phyloP scores from a whole-genome alignment of 2,329 filamentous ascomycete genomes.

The Ustilaginoidea virens region DNA sequence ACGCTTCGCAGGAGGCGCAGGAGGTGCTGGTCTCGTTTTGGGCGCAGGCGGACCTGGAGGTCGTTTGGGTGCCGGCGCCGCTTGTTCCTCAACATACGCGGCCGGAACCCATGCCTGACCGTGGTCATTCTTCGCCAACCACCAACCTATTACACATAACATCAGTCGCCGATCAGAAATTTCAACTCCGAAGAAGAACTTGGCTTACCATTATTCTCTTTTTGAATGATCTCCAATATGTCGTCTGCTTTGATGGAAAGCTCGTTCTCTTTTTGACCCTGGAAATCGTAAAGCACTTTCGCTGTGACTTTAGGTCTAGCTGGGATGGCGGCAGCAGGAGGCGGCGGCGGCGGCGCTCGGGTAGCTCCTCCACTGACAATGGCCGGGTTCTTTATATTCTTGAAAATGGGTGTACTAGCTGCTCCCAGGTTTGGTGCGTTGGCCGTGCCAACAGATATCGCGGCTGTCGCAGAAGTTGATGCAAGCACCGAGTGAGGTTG shows the following conservation, averaged over 20 bases:
- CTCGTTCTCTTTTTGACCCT: slow-evolving; percentile 71
- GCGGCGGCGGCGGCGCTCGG: slow-evolving; percentile 48
- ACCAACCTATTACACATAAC: slow-evolving; percentile 61
- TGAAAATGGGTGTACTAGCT: slow-evolving; percentile 20
- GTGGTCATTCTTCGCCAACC: slow-evolving; percentile 61
- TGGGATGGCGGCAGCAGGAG: slow-evolving; percentile 51
- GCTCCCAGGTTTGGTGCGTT: slow-evolving; percentile 4
- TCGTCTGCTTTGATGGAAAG: slow-evolving; percentile 68
- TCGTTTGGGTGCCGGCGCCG: slow-evolving; percentile 43
- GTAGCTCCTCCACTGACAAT: slow-evolving; percentile 32
- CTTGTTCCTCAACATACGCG: slow-evolving; percentile 81
- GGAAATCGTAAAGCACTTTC: slow-evolving; percentile 87
- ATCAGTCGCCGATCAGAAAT: slow-evolving; percentile 4
- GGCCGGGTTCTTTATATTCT: slow-evolving; percentile 39
- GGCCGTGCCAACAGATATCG: neutral
- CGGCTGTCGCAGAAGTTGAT: neutral
- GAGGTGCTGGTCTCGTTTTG: slow-evolving; percentile 52
- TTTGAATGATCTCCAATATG: slow-evolving; percentile 77
- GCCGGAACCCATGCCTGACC: slow-evolving; percentile 90
- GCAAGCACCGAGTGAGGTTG: slow-evolving; percentile 17
- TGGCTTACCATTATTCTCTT: slow-evolving; percentile 81
- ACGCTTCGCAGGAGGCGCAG: slow-evolving; percentile 66
- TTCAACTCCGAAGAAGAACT: neutral
- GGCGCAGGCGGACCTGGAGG: slow-evolving; percentile 48
- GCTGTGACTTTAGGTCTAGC: slow-evolving; percentile 55